Base-by-base conservation (phyloP, 768 basidiomycete genomes). In the Naganishia kalamii region DNA sequence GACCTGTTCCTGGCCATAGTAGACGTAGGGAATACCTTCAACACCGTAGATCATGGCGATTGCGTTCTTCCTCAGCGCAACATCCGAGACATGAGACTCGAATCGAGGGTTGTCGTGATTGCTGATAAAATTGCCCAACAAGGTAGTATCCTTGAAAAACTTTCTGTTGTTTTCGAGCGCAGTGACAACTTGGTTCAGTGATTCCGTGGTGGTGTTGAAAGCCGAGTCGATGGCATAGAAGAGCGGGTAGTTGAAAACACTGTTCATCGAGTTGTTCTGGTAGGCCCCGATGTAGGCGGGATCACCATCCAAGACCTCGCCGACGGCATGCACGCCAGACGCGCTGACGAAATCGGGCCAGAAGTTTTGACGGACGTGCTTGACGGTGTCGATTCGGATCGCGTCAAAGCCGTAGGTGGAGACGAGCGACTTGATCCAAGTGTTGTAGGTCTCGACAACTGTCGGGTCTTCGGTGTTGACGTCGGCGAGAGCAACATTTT, bases 301-400 rank as follows among this genome's bases (percentile, higher is more conserved):
- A 63, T 77, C 74, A 27, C 73, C 72, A 33, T 75, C 70, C 17
- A 76, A 66, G 47, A 92, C 87, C 78, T 92, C 90, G 43, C 91
- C 91, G 61, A 91, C 87, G 71, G 88, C 91, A 79, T 88, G 91
- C 11, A 91, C 87, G 13, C 86, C 88, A 0, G 89, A 88, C n/a
- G 84, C 84, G 48, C 76, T 79, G 70, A 85, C 86, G 72, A 92
- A 91, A 6, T 72, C 72, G 1, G 87, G 85, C 89, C 89, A 92
- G 75, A 92, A 93, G 29, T 21, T 50, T 21, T 65, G 83, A 83
- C 48, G 82, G 82, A 61, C 82, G 61, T 65, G 23, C 29, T 52
- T 57, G 43, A 57, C 65, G 1, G 65, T 72, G 59, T 92, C 90
- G 74, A 92, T 88, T 52, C 90, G 86, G 65, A 93, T 83, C n/a